Evolutionary conservation across 73 alveolate genomes (phyloP).

Genomic region (Tetrahymena malaccensis): DNA sequence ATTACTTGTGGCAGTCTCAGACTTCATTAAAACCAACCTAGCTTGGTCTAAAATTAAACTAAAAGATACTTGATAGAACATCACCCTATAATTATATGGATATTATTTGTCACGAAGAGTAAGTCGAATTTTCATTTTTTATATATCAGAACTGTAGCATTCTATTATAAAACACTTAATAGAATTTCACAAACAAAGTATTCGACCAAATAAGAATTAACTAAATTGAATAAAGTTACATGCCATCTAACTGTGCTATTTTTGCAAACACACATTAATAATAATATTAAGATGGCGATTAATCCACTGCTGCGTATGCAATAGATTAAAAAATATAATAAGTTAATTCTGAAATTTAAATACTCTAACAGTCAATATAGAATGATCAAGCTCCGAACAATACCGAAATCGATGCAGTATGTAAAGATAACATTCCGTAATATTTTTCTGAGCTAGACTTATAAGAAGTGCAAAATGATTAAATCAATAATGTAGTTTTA

Average conservation of each 20-base stretch:
- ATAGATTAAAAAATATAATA: too few species aligned
- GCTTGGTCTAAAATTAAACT: neutral
- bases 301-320: too few species aligned
- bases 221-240: neutral
- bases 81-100: neutral
- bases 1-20: neutral
- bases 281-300: too few species aligned
- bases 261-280: neutral
- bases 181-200: neutral
- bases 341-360: too few species aligned
- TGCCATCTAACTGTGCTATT: too few species aligned
- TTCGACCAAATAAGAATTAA: neutral
- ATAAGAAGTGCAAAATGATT: too few species aligned
- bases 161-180: neutral
- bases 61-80: neutral
- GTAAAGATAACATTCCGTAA: too few species aligned
- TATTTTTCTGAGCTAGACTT: too few species aligned
- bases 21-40: neutral
- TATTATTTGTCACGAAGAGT: neutral
- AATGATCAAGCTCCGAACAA: too few species aligned
- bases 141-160: neutral
- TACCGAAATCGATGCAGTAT: too few species aligned
- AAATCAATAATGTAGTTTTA: too few species aligned
- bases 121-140: neutral
- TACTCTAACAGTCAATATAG: too few species aligned